Conservation (phyloP, 306 rosid genomes). For the Vicia faba region DNA sequence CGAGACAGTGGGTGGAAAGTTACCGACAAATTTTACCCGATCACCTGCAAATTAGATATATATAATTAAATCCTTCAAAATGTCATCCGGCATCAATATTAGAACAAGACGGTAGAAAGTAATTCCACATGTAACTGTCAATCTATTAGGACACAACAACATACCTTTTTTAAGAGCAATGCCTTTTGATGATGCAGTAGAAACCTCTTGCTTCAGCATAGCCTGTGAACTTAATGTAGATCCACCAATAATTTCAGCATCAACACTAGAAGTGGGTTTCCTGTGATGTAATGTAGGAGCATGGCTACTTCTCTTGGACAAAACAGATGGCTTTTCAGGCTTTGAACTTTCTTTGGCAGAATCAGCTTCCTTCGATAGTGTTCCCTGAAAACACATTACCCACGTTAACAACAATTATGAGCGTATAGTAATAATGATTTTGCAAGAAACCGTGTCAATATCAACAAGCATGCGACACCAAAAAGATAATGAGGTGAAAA, state of each 20-base stretch:
- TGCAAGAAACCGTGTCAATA: constrained; percentile 15
- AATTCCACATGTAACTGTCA: constrained; percentile 24
- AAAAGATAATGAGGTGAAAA: neutral
- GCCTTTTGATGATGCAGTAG: constrained; percentile 86
- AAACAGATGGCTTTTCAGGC: constrained; percentile 55
- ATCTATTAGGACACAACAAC: constrained; percentile 15
- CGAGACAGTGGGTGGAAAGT: constrained; percentile 47
- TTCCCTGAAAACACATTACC: constrained; percentile 52
- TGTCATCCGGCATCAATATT: constrained; percentile 16
- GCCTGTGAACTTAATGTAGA: constrained; percentile 79
- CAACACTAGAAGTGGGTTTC: constrained; percentile 88
- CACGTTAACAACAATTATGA: constrained; percentile 22
- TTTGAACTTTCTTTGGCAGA: constrained; percentile 61
- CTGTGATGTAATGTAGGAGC: constrained; percentile 55
- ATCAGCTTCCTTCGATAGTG: constrained; percentile 60
- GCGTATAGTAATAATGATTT: neutral
- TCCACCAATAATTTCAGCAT: constrained; percentile 86
- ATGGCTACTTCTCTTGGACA: constrained; percentile 61
- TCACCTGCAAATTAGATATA: constrained; percentile 65
- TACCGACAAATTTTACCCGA: constrained; percentile 81
- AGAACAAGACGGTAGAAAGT: constrained; percentile 21
- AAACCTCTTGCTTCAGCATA: constrained; percentile 80
- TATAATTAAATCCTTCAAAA: constrained; percentile 22
- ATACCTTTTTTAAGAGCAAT: constrained; percentile 67
- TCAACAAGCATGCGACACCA: neutral